Conservation (phyloP, 345 rosid species). For the Eucalyptus tenuipes region DNA sequence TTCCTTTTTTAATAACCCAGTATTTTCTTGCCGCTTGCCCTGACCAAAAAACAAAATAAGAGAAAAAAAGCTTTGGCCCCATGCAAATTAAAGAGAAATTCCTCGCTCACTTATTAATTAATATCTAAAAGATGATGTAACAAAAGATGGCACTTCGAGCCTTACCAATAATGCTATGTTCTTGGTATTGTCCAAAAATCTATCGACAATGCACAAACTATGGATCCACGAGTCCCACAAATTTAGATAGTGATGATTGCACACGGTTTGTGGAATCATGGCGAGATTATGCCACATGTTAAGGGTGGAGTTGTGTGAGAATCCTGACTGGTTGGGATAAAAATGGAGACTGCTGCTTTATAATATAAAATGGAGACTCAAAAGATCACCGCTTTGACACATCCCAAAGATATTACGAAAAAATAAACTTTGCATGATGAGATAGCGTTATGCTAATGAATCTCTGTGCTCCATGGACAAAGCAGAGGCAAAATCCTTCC, state of each 20-base stretch:
- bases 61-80: neutral
- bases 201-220: too few species aligned
- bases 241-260: neutral
- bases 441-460: neutral
- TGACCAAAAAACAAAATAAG: neutral
- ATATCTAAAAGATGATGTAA: too few species aligned
- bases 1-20: neutral
- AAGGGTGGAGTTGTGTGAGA: neutral
- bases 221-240: too few species aligned
- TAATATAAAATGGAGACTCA: neutral
- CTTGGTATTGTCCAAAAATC: too few species aligned
- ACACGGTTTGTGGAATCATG: rapidly evolving
- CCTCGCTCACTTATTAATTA: neutral
- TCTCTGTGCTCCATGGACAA: neutral
- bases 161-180: too few species aligned
- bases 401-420: too few species aligned
- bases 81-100: neutral
- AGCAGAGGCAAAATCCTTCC: neutral
- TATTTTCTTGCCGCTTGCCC: neutral
- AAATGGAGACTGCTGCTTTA: neutral
- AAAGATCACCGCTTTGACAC: neutral
- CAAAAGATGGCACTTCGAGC: too few species aligned
- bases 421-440: neutral
- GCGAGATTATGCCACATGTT: too few species aligned
- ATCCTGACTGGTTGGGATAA: too few species aligned